Base-by-base conservation (phyloP, 768 basidiomycete genomes). In the Polyporus arcularius region DNA sequence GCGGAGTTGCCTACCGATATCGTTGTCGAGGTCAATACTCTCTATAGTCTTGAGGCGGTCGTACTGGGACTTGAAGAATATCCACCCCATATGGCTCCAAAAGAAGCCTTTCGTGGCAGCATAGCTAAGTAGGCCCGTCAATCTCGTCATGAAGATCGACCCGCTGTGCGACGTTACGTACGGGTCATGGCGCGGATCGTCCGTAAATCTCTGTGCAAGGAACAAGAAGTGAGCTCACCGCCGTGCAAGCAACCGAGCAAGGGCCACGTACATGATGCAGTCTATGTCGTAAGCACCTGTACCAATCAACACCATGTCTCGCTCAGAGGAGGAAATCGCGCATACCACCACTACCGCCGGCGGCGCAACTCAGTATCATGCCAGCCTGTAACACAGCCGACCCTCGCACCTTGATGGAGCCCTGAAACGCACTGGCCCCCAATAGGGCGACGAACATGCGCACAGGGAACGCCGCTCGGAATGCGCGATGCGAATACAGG, bases 31-130 rank as follows among this genome's bases (percentile, higher is more conserved):
- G 66, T 94, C 90, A 15, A 81, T 82, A 53, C 81, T 76, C 59
- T 92, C 89, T 35, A 93, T 82, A 9, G 84, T 70, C 42, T 79
- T 76, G 76, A 92, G 75, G 21, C 83, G 78, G 31, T 80, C 76
- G 68, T 92, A 92, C 1, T 68, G 80, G 1, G 89, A 85, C 71
- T 90, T 90, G 76, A 78, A 85, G 71, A 93, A 92, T 67, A 92
- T 92, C 91, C 92, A 94, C 1, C 91, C 92, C 78, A 92, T 83
- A 65, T 92, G 91, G 6, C 89, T 88, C 68, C 84, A 91, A 53
- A 88, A 79, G 2, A 94, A 72, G 0, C 92, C 91, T 30, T 80
- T 78, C 0, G 88, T 88, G 0, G 90, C 92, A 16, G 87, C 79
- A 69, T 94, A 94, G 4, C 87, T 88, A 55, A 1, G 12, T 35